Conservation (phyloP, 1,139 yeast genomes). For the Hanseniaspora gamundiae region DNA sequence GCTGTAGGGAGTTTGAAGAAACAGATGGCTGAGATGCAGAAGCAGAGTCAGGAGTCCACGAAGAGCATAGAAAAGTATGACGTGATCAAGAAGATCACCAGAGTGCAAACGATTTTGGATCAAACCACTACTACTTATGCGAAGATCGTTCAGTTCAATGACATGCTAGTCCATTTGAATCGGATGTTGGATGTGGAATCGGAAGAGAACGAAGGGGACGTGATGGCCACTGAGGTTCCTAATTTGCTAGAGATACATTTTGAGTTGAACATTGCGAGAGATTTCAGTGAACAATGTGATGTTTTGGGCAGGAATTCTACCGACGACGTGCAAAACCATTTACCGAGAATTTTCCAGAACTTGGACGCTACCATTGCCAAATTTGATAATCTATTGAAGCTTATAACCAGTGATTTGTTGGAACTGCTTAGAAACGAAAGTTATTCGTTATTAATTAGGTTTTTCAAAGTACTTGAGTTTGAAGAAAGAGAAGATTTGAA, state of each 20-base stretch:
- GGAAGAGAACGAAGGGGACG: conserved; percentile 36
- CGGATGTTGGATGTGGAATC: conserved; percentile 33
- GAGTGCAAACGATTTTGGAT: conserved; percentile 57
- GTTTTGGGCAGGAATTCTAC: conserved; percentile 42
- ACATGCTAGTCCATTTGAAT: conserved; percentile 39
- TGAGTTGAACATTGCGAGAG: conserved; percentile 56
- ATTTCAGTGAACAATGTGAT: conserved; percentile 64
- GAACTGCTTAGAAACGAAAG: conserved; percentile 64
- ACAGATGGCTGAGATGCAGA: conserved; percentile 48
- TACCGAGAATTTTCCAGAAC: conserved; percentile 45
- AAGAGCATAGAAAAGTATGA: conserved; percentile 45
- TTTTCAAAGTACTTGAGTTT: conserved; percentile 64
- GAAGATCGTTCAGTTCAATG: conserved; percentile 47
- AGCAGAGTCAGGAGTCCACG: conserved; percentile 41
- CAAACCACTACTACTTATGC: conserved; percentile 56
- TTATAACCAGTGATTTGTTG: conserved; percentile 50
- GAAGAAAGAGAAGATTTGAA: conserved; percentile 74
- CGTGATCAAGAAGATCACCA: conserved; percentile 47
- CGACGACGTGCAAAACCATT: conserved; percentile 61
- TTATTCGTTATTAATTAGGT: conserved; percentile 50
- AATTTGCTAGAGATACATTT: conserved; percentile 58
- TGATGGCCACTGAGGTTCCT: conserved; percentile 45
- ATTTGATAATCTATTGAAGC: conserved; percentile 57
- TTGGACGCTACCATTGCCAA: conserved; percentile 33
- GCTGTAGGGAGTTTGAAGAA: conserved; percentile 37